These are phyloP conservation scores for Pelargonium cotyledonis DNA, from an alignment of 441 rosid species.

Conservation along the genomic window DNA sequence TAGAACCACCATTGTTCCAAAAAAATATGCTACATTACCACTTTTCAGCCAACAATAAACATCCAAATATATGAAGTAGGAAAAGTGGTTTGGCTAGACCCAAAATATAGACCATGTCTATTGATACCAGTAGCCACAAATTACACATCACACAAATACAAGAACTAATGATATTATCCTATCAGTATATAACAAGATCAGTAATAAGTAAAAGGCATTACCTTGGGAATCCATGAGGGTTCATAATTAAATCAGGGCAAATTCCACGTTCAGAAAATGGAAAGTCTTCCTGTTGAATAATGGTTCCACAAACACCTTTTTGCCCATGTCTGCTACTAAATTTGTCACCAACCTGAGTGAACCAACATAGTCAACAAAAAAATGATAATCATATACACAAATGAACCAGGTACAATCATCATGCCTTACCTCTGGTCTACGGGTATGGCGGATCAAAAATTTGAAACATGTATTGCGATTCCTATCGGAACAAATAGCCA, in stretches of 20 bases:
- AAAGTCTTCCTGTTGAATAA: slow-evolving; percentile 90
- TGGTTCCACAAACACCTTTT: slow-evolving; percentile 96
- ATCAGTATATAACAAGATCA: background rate
- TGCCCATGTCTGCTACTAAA: slow-evolving; percentile 99
- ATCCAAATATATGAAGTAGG: no score
- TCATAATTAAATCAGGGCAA: slow-evolving; percentile 96
- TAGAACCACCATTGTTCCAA: no score
- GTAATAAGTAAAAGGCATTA: slow-evolving; percentile 20
- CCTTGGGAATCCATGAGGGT: slow-evolving; percentile 99
- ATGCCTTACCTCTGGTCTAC: slow-evolving; percentile 83
- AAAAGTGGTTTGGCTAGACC: no score
- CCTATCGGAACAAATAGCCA: slow-evolving; percentile 62
- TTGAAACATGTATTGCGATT: slow-evolving; percentile 47
- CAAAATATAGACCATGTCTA: no score
- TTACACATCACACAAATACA: background rate
- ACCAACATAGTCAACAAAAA: slow-evolving; percentile 13
- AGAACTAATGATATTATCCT: background rate
- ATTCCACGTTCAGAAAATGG: slow-evolving; percentile 96
- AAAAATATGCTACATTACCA: no score
- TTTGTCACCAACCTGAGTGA: slow-evolving; percentile 78
- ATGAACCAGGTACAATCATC: slow-evolving; percentile 8
- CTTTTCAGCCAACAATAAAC: no score
- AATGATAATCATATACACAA: slow-evolving; percentile 13
- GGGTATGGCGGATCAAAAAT: slow-evolving; percentile 77
- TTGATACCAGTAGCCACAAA: no score